Evolutionary conservation across 345 rosid genomes (phyloP).

Genomic region (Lumnitzera racemosa): DNA sequence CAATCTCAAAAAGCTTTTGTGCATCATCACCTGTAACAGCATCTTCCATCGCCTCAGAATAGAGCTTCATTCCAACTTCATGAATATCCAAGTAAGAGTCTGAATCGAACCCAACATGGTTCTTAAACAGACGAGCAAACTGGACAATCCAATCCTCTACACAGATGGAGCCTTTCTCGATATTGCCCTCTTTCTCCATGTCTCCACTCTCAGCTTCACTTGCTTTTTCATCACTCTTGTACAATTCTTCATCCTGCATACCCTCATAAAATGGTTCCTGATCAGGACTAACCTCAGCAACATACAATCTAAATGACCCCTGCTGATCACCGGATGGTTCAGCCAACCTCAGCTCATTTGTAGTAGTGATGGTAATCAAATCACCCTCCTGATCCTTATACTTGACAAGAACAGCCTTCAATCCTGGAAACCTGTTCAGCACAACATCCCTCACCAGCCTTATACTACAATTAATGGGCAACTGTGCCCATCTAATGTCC

Average conservation of each 20-base stretch:
- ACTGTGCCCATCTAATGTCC: slow-evolving; percentile 88
- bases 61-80: slow-evolving; percentile 85
- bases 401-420: slow-evolving; percentile 72
- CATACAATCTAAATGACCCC: slow-evolving; percentile 64
- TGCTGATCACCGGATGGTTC: slow-evolving; percentile 42
- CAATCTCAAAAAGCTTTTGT: slow-evolving; percentile 74
- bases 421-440: slow-evolving; percentile 67
- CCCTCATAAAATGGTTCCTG: slow-evolving; percentile 88
- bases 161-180: slow-evolving; percentile 31
- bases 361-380: slow-evolving; percentile 78
- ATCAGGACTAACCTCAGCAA: slow-evolving; percentile 64
- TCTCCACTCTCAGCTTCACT: slow-evolving; percentile 39
- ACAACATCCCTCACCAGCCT: slow-evolving; percentile 68
- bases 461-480: slow-evolving; percentile 59
- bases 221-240: slow-evolving; percentile 16
- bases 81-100: slow-evolving; percentile 92
- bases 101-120: slow-evolving; percentile 94
- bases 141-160: slow-evolving; percentile 82
- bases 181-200: slow-evolving; percentile 24
- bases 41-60: slow-evolving; percentile 94
- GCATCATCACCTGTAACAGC: slow-evolving; percentile 78
- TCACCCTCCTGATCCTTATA: slow-evolving; percentile 90
- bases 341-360: slow-evolving; percentile 72
- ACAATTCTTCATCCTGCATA: slow-evolving; percentile 24
- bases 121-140: slow-evolving; percentile 86